These are phyloP conservation scores for Fusarium odoratissimum DNA, from an alignment of 2,329 filamentous ascomycete species.

Conservation along the genomic window DNA sequence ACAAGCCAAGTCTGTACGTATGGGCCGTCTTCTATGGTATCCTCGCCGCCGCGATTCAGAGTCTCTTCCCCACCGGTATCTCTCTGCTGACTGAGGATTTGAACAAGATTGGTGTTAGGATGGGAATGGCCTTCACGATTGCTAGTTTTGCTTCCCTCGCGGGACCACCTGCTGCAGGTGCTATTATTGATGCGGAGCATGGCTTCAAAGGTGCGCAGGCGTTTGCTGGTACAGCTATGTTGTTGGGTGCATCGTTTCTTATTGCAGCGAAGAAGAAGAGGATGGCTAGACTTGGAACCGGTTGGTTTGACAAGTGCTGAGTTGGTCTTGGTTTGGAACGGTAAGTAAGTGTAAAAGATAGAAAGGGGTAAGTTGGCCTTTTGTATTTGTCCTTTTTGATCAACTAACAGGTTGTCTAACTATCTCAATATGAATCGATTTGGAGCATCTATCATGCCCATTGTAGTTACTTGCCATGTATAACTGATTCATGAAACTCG, in stretches of 20 bases:
- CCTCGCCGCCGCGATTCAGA: constrained; percentile 70
- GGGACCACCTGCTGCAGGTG: constrained; percentile 64
- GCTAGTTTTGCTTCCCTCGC: constrained; percentile 65
- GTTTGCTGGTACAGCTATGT: constrained; percentile 58
- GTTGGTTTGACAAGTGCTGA: constrained; percentile 55
- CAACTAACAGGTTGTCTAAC: background rate
- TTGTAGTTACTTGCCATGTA: background rate
- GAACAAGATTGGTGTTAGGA: constrained; percentile 63
- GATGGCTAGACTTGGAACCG: constrained; percentile 52
- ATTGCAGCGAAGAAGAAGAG: constrained; percentile 53
- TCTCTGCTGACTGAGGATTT: constrained; percentile 65
- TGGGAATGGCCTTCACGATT: constrained; percentile 70
- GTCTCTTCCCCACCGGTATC: constrained; percentile 70
- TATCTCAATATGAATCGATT: background rate
- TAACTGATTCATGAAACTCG: background rate
- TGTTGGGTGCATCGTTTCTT: constrained; percentile 56
- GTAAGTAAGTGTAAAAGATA: background rate
- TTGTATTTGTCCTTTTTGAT: background rate
- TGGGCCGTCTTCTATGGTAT: constrained; percentile 74
- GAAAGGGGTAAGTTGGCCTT: background rate
- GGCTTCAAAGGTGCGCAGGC: constrained; percentile 62
- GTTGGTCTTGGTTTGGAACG: background rate
- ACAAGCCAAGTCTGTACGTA: constrained; percentile 64
- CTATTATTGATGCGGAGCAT: constrained; percentile 56
- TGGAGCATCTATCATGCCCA: background rate